These are phyloP conservation scores for Cordyceps tenuipes DNA, from an alignment of 2,329 filamentous ascomycete species.

Conservation along the genomic window DNA sequence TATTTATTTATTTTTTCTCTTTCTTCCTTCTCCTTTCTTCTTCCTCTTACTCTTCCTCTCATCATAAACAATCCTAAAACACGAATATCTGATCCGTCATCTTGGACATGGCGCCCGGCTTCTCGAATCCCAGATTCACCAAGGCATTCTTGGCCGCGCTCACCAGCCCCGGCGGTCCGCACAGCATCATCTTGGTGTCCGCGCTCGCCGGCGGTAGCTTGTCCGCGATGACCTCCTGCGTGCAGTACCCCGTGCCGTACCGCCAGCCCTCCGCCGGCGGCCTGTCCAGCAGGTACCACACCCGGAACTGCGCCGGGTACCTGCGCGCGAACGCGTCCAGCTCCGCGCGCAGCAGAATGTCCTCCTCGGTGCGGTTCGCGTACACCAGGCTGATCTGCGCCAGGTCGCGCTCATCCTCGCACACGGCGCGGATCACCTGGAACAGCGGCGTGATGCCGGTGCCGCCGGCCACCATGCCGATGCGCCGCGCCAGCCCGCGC, in stretches of 20 bases:
- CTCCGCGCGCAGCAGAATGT: constrained; percentile 50
- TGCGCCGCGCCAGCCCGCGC: constrained; percentile 30
- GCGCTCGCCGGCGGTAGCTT: constrained; percentile 39
- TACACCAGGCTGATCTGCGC: constrained; percentile 51
- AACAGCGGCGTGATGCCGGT: constrained; percentile 26
- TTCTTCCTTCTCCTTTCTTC: no score
- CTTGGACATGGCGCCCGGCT: constrained; percentile 41
- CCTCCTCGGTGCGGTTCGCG: constrained; percentile 48
- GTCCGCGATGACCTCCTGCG: constrained; percentile 38
- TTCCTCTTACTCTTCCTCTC: no score
- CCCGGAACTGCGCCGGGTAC: constrained; percentile 45
- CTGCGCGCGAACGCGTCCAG: constrained; percentile 43
- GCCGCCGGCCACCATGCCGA: constrained; percentile 48
- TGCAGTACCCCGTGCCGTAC: constrained; percentile 42
- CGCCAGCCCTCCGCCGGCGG: constrained; percentile 38
- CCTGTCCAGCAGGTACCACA: constrained; percentile 47
- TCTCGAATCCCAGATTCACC: constrained; percentile 40
- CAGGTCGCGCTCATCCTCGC: constrained; percentile 45
- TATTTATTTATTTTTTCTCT: no score
- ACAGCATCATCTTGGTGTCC: constrained; percentile 21
- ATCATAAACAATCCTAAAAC: constrained; percentile 37
- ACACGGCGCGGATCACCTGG: constrained; percentile 55
- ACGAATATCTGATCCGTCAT: constrained; percentile 48
- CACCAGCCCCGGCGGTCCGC: constrained; percentile 54
- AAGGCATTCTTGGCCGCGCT: constrained; percentile 46